A percentile compares a stretch with the other conserved stretches of the same genome.
Conservation (phyloP, 2,329 filamentous ascomycete species). For the Ophiostoma sp. region DNA sequence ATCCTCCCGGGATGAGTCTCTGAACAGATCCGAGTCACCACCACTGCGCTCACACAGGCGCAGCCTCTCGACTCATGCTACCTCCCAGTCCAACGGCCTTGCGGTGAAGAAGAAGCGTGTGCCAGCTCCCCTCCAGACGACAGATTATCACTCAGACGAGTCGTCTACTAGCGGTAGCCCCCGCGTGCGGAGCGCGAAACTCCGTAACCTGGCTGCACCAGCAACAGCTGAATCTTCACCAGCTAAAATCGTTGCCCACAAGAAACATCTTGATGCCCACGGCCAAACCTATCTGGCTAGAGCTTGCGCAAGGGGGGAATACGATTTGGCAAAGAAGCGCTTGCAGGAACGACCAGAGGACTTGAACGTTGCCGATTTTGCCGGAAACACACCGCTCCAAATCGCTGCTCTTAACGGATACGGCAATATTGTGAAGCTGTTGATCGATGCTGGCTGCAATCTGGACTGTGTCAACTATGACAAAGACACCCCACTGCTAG, state of each 20-base stretch:
- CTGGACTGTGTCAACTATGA: slow-evolving; percentile 74
- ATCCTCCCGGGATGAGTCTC: slow-evolving; percentile 33
- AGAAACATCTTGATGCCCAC: slow-evolving; percentile 86
- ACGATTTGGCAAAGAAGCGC: slow-evolving; percentile 69
- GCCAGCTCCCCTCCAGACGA: slow-evolving; percentile 56
- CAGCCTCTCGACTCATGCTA: slow-evolving; percentile 59
- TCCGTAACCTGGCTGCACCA: slow-evolving; percentile 52
- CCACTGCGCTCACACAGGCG: slow-evolving; percentile 54
- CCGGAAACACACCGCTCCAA: slow-evolving; percentile 92
- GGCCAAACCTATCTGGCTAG: slow-evolving; percentile 87
- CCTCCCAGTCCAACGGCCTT: slow-evolving; percentile 50
- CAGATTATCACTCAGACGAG: slow-evolving; percentile 63
- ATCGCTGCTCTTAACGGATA: slow-evolving; percentile 85
- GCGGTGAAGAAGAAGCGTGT: slow-evolving; percentile 56
- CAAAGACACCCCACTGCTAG: slow-evolving; percentile 88
- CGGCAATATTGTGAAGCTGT: slow-evolving; percentile 77
- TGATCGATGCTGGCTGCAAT: slow-evolving; percentile 79
- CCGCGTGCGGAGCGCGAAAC: slow-evolving; percentile 52
- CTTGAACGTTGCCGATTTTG: slow-evolving; percentile 83
- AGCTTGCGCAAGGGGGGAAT: slow-evolving; percentile 78
- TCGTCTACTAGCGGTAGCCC: slow-evolving; percentile 57
- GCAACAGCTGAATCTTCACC: slow-evolving; percentile 58
- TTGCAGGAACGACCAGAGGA: slow-evolving; percentile 78
- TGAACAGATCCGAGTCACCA: slow-evolving; percentile 55
- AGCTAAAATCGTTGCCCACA: slow-evolving; percentile 64